phyloP scores from a whole-genome alignment of 2,329 filamentous ascomycete genomes.

The Pseudonectria buxi region DNA sequence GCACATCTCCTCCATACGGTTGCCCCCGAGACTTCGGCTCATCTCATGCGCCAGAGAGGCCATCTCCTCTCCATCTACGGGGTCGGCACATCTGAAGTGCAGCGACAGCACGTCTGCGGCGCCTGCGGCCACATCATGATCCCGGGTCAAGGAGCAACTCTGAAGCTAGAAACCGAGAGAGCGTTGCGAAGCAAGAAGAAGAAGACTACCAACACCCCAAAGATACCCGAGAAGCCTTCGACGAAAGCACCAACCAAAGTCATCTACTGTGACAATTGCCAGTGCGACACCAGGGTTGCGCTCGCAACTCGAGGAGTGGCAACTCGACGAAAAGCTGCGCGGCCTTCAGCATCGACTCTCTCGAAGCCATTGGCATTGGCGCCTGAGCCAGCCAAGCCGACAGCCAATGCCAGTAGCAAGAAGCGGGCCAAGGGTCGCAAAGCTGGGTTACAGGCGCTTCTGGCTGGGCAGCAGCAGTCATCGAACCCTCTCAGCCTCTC shows the following conservation, averaged over 20 bases:
- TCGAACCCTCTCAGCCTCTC: conserved; percentile 43
- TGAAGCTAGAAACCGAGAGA: conserved; percentile 31
- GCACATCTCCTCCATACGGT: conserved; percentile 48
- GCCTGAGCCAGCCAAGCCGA: conserved; percentile 25
- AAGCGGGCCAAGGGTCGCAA: conserved; percentile 60
- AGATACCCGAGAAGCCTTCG: not conserved
- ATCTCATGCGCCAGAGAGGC: conserved; percentile 50
- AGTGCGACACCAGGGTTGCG: conserved; percentile 34
- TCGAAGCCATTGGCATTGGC: conserved; percentile 14
- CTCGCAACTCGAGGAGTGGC: conserved; percentile 32
- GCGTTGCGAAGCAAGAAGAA: conserved; percentile 6
- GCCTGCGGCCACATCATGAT: conserved; percentile 57
- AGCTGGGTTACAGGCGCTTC: conserved; percentile 57
- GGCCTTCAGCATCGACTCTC: conserved; percentile 3
- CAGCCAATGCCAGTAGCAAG: conserved; percentile 53
- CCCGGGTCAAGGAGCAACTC: conserved; percentile 37
- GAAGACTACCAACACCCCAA: conserved; percentile 3
- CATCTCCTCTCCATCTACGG: conserved; percentile 42
- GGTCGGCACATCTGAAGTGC: conserved; percentile 37
- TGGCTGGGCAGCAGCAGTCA: conserved; percentile 45
- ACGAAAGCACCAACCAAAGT: conserved; percentile 28
- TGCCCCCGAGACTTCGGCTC: conserved; percentile 51
- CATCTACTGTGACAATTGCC: conserved; percentile 40
- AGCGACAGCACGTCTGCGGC: conserved; percentile 49
- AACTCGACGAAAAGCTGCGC: conserved; percentile 17